Base-by-base conservation (phyloP, 2,329 filamentous ascomycete genomes). In the Aspergillus chevalieri region DNA sequence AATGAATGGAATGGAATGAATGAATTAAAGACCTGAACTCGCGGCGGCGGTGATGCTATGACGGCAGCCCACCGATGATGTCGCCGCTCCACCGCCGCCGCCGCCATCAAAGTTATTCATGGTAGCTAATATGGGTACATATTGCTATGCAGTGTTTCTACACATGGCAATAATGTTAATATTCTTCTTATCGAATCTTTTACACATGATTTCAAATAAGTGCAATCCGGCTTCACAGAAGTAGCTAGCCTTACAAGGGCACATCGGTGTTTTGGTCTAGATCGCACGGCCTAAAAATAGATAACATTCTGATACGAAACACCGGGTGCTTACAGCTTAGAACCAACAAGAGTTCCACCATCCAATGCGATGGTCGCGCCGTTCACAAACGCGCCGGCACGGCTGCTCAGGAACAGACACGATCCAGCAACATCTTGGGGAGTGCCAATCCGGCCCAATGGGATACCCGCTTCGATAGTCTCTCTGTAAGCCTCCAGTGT, bases 361-460 rank as follows among this genome's bases (percentile, higher is more conserved):
- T 87, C 84, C 38, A 86, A 62, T 8, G 79, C 70, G 53, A 86
- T 80, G 2, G 79, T 81, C 14, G 83, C 81, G 3, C 84, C 84
- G 54, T 85, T 87, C 33, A 85, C 75, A 64, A 78, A 86, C 1
- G 79, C 73, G 3, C 86, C 86, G 1, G 86, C 86, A 48, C 79
- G 74, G 59, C 84, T 86, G 36, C 78, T 76, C 62, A 90, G 66
- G 68, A 85, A 90, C 49, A 90, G 68, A 63, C 85, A 87, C 9
- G 85, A 78, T 0, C 86, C 86, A 0, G 85, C 85, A 3, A 87
- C 82, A 65, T 90, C 86, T 63, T 83, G 71, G 0, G 83, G 79
- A 15, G 71, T 78, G 0, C 86, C 86, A 58, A 89, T 86, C 28
- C 86, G 72, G 0, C 80, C 78, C 56, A 89, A 62, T 8, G 86